These are phyloP conservation scores for Xylaria cubensis DNA, from an alignment of 495 filamentous ascomycete species.

Conservation along the genomic window DNA sequence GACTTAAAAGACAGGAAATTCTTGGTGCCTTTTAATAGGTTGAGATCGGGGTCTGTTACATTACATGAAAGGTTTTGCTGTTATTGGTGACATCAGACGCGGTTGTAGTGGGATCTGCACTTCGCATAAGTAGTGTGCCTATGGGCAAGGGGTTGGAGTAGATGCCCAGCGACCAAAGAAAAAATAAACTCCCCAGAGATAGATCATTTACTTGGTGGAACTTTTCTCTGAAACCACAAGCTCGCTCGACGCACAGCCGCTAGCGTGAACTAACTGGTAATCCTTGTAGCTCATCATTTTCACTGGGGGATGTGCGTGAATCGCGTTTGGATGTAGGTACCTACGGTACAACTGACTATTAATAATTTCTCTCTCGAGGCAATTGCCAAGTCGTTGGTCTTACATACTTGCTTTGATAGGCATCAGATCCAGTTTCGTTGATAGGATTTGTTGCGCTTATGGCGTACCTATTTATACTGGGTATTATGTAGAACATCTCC, in stretches of 20 bases:
- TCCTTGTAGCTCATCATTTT: constrained; percentile 10
- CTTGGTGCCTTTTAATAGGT: background rate
- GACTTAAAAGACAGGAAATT: background rate
- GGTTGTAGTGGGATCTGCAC: constrained; percentile 20
- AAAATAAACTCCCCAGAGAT: background rate
- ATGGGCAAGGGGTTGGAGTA: background rate
- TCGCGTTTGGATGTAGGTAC: background rate
- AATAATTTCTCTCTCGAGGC: constrained; percentile 5
- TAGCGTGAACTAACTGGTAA: background rate
- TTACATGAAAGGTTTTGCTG: constrained; percentile 9
- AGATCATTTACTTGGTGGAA: constrained; percentile 6
- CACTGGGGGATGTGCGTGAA: background rate
- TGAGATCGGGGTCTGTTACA: background rate
- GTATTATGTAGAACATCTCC: too few species aligned
- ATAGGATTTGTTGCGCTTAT: background rate
- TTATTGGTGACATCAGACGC: constrained; percentile 20
- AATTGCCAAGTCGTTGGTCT: background rate
- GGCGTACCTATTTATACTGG: background rate
- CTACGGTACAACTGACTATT: background rate
- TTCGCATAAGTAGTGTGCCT: constrained; percentile 3
- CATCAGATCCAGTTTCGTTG: background rate
- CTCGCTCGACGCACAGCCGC: constrained; percentile 7
- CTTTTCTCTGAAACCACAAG: background rate
- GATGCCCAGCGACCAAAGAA: background rate
- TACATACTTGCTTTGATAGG: background rate